phyloP scores from a whole-genome alignment of 2,329 filamentous ascomycete species.

The Calonectria naviculata region DNA sequence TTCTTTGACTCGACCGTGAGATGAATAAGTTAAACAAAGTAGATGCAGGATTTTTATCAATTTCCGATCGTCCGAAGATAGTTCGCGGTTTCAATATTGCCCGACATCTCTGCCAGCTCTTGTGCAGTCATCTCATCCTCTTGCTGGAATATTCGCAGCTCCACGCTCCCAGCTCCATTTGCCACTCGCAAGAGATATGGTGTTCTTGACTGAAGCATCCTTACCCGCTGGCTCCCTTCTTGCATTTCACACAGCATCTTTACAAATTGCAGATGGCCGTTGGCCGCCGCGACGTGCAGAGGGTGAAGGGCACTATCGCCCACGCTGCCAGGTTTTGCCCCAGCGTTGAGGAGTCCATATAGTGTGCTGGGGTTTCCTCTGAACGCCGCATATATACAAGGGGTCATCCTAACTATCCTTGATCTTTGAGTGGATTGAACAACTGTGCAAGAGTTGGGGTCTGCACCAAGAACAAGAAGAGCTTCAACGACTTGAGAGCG shows the following conservation, averaged over 20 bases:
- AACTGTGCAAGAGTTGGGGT: not conserved
- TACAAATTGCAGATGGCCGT: not conserved
- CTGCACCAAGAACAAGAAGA: not conserved
- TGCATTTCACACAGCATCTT: not conserved
- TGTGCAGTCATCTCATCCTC: not conserved
- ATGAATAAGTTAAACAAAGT: too few relatives aligned
- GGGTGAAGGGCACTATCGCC: not conserved
- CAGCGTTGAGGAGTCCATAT: not conserved
- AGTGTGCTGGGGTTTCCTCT: not conserved
- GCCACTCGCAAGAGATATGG: not conserved
- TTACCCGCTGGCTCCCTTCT: not conserved
- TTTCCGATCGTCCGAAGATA: not conserved
- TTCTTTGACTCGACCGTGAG: too few relatives aligned
- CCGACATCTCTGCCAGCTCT: not conserved
- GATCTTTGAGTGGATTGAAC: not conserved
- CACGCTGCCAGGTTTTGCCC: not conserved
- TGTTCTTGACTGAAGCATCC: not conserved
- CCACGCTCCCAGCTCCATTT: not conserved
- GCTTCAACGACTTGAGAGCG: not conserved
- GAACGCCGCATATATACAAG: not conserved
- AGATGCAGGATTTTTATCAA: too few relatives aligned
- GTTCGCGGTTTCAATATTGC: not conserved
- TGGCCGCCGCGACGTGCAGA: not conserved
- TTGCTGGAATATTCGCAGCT: not conserved
- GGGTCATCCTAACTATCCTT: not conserved